Evolutionary conservation across 2,329 filamentous ascomycete species (phyloP).

Genomic region (Hypoxylon sp.): DNA sequence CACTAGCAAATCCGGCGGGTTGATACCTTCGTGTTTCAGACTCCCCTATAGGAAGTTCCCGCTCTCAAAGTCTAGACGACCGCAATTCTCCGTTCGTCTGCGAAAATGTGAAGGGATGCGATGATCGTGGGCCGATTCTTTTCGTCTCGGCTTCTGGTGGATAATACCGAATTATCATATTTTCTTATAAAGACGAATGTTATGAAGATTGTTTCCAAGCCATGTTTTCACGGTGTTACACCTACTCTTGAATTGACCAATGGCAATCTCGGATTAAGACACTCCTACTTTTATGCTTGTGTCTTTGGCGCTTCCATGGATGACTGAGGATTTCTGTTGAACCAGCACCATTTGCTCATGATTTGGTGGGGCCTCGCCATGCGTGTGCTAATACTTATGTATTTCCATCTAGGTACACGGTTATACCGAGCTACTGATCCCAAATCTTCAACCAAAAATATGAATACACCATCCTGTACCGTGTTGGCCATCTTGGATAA

Average conservation of each 20-base stretch:
- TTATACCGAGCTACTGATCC: slow-evolving; percentile 17
- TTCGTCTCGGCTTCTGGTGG: slow-evolving; percentile 4
- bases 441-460: slow-evolving; percentile 15
- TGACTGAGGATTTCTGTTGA: not conserved
- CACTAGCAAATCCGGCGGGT: slow-evolving; percentile 27
- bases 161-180: not conserved
- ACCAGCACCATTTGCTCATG: not conserved
- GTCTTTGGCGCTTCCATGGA: not conserved
- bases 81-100: slow-evolving; percentile 28
- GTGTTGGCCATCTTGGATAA: slow-evolving; percentile 12
- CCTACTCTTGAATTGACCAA: slow-evolving; percentile 24
- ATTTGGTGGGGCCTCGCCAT: not conserved
- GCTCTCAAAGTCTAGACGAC: not conserved
- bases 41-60: slow-evolving; percentile 33
- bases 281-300: not conserved
- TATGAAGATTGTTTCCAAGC: slow-evolving; percentile 1
- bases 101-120: slow-evolving; percentile 29
- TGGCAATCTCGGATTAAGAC: not conserved
- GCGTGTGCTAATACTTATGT: slow-evolving; percentile 8
- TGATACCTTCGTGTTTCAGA: slow-evolving; percentile 30
- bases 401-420: slow-evolving; percentile 35
- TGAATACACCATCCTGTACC: slow-evolving; percentile 25
- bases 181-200: slow-evolving; percentile 13
- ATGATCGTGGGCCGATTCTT: slow-evolving; percentile 35
- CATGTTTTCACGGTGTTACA: not conserved